phyloP scores from a whole-genome alignment of 805 yeast genomes.

The Candida coleopterorum region DNA sequence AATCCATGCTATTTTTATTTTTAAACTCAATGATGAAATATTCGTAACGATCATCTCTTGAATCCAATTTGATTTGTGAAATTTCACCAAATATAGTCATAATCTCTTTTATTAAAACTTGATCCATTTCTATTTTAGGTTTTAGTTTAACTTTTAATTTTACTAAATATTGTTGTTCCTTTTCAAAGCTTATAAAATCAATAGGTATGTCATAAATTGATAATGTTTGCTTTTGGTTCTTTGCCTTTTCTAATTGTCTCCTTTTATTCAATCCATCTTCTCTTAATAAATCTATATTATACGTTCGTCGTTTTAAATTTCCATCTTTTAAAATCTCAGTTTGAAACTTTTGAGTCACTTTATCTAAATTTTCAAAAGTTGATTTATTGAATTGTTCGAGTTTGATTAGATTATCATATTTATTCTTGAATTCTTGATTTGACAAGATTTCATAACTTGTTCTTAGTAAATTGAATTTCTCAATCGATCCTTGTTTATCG shows the following conservation, averaged over 20 bases:
- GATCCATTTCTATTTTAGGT: constrained; percentile 24
- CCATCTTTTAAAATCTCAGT: constrained; percentile 26
- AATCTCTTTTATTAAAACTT: constrained; percentile 29
- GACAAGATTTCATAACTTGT: constrained; percentile 28
- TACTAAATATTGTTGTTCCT: constrained; percentile 12
- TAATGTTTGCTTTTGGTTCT: constrained; percentile 1
- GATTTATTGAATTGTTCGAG: constrained; percentile 10
- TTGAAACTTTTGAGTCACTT: constrained; percentile 22
- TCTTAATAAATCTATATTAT: constrained; percentile 11
- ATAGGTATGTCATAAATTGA: constrained; percentile 9
- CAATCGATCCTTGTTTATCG: constrained; percentile 30
- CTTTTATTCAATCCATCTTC: constrained; percentile 26
- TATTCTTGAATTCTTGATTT: constrained; percentile 17
- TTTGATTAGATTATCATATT: constrained; percentile 28
- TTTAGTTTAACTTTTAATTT: constrained; percentile 44
- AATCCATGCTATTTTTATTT: constrained; percentile 19
- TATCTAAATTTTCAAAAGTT: constrained; percentile 14
- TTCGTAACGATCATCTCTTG: constrained; percentile 24
- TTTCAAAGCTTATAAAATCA: constrained; percentile 1
- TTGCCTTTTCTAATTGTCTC: constrained; percentile 18
- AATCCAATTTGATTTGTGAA: constrained; percentile 7
- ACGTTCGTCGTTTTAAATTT: constrained; percentile 2
- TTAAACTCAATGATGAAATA: constrained; percentile 33
- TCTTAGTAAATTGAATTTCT: constrained; percentile 27
- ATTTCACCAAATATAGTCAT: constrained; percentile 47